phyloP scores from a whole-genome alignment of 331 rosid species.

The Cydonia oblonga region DNA sequence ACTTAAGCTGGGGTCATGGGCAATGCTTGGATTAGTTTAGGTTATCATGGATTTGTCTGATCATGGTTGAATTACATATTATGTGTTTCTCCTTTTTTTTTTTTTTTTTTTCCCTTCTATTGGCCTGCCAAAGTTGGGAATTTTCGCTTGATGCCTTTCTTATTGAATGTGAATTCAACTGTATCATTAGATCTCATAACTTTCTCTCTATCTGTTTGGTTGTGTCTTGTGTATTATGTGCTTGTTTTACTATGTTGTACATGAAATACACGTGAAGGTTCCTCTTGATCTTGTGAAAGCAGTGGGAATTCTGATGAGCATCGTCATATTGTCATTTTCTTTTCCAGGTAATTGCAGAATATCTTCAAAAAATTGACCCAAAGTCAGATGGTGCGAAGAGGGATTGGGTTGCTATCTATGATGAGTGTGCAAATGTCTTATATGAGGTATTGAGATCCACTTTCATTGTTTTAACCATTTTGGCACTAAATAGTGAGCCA shows the following conservation, averaged over 20 bases:
- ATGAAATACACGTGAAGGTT: not conserved
- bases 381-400: slow-evolving; percentile 99
- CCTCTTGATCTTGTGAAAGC: not conserved
- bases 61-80: no score
- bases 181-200: not conserved
- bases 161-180: not conserved
- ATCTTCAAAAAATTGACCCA: slow-evolving; percentile 93
- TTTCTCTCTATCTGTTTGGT: not conserved
- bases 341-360: slow-evolving; percentile 91
- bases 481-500: not conserved
- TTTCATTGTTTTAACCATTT: not conserved
- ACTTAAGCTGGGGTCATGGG: no score
- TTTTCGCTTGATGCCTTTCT: not conserved
- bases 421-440: slow-evolving; percentile 91
- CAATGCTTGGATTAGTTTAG: no score
- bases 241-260: not conserved
- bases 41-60: no score
- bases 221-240: not conserved
- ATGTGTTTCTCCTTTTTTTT: no score
- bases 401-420: slow-evolving; percentile 99
- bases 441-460: slow-evolving; percentile 56
- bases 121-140: no score
- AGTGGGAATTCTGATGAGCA: not conserved
- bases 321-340: not conserved
- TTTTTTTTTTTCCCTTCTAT: no score